A percentile compares a stretch with the other conserved stretches of the same genome.
Conservation (phyloP, 768 basidiomycete species). For the Boletellus sp. region DNA sequence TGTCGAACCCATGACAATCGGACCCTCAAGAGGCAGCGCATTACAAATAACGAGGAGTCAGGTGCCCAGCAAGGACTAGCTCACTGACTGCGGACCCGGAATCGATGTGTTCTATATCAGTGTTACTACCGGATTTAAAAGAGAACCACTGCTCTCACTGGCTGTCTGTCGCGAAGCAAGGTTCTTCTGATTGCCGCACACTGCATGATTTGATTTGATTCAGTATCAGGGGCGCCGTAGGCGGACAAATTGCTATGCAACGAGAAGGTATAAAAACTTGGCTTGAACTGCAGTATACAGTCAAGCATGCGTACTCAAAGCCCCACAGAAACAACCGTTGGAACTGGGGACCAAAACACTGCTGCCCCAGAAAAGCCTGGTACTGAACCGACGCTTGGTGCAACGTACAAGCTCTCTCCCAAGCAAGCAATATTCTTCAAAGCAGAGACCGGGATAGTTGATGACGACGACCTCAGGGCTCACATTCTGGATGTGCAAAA, state of each 20-base stretch:
- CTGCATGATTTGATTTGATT: no score
- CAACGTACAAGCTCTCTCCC: constrained; percentile 5
- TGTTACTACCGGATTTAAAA: no score
- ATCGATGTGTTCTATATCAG: no score
- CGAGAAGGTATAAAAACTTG: not conserved
- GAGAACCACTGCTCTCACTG: no score
- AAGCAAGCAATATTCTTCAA: constrained; percentile 29
- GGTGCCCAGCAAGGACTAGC: no score
- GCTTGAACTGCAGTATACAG: not conserved
- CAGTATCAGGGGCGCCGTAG: no score
- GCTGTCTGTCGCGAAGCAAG: no score
- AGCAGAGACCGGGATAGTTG: constrained; percentile 25
- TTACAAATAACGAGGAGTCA: no score
- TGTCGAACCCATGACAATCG: no score
- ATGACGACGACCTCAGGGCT: constrained; percentile 23
- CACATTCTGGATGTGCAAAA: constrained; percentile 32
- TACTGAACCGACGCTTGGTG: not conserved
- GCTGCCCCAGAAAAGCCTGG: not conserved
- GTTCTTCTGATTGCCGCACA: no score
- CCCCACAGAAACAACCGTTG: not conserved
- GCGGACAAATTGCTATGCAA: not conserved
- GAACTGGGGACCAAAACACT: constrained; percentile 10
- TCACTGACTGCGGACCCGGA: no score
- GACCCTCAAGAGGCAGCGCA: no score
- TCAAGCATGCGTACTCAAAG: not conserved